Base-by-base conservation (phyloP, 345 rosid genomes). In the Camelina sativa region DNA sequence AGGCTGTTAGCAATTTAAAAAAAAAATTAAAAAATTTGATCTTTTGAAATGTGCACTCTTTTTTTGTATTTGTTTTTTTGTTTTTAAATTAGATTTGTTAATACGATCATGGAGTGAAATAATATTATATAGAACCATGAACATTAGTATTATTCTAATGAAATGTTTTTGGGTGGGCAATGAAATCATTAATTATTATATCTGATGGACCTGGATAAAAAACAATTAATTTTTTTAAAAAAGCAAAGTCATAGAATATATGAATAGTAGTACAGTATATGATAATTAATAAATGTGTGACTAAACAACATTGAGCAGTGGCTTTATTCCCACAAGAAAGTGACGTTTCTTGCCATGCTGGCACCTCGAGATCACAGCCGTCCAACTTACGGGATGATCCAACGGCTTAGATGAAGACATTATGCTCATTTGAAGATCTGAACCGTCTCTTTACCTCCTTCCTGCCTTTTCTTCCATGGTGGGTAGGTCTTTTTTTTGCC, bases 311-410 rank as follows among this genome's bases (percentile, higher is more conserved):
- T 74, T 52, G 77, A 68, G 77, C 72, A 73, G 53, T 69, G 59
- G 78, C 75, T 69, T 67, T 81, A 78, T 78, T 82, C 80, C 81
- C 82, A 48, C 67, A 9, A 16, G 85, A 85, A 72, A 80, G 44
- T 60, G 88, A 86, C 81, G 78, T 75, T 62, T 80, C 79, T 28
- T 77, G 84, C 84, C 88, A 83, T 43, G 83, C 65, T 75, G 86
- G 85, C 87, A 72, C 12, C 17, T 37, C 30, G 37, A 73, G 80
- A 73, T 50, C 62, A 13, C 20, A 22, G 12, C 80, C 78, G 82
- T 84, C 52, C 5, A 77, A 72, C 16, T 6, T 0, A 58, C 1
- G 0, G 3, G 4, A 4, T 2, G 2, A 80, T 58, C 79, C n/a
- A 66, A 74, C 69, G 82, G 84, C 2, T 6, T 3, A 4, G 65